Percentiles rank a stretch among this genome's conserved stretches.
Evolutionary conservation across 306 rosid species (phyloP).

Genomic region (barrel medic (Medicago truncatula)): DNA sequence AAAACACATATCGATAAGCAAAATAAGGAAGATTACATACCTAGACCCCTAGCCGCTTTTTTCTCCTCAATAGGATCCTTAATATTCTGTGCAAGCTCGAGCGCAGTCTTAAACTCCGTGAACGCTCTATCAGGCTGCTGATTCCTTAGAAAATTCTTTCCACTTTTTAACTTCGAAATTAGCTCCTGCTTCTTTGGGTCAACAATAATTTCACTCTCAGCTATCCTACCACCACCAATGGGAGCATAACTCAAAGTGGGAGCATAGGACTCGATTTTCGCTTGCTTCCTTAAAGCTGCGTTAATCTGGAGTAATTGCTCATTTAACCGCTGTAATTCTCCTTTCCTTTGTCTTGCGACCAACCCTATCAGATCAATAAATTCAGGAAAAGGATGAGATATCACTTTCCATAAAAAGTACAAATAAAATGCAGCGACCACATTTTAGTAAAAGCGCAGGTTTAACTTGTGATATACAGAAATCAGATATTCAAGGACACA

Average conservation of each 20-base stretch:
- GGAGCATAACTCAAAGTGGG: slow-evolving; percentile 95
- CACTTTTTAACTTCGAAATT: slow-evolving; percentile 79
- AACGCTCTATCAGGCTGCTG: slow-evolving; percentile 81
- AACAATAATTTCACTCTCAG: slow-evolving; percentile 73
- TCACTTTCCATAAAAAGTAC: slow-evolving; percentile 6
- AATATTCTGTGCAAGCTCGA: slow-evolving; percentile 74
- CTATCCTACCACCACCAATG: slow-evolving; percentile 62
- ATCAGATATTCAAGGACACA: slow-evolving; percentile 13
- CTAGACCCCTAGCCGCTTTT: slow-evolving; percentile 97
- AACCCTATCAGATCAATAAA: slow-evolving; percentile 59
- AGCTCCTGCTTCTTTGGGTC: slow-evolving; percentile 85
- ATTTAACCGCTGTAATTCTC: slow-evolving; percentile 74
- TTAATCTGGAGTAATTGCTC: slow-evolving; percentile 95
- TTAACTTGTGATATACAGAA: not conserved
- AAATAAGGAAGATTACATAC: slow-evolving; percentile 52
- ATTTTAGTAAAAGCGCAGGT: slow-evolving; percentile 11
- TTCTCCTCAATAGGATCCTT: slow-evolving; percentile 88
- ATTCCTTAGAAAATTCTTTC: slow-evolving; percentile 88
- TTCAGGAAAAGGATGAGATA: slow-evolving; percentile 34
- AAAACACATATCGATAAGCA: not conserved
- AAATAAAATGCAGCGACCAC: slow-evolving; percentile 7
- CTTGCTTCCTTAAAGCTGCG: slow-evolving; percentile 87
- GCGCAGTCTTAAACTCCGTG: slow-evolving; percentile 73
- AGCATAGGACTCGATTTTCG: slow-evolving; percentile 95
- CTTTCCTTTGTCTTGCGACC: slow-evolving; percentile 94